Conservation (phyloP, 345 rosid genomes). For the Euphorbia pulcherrima region DNA sequence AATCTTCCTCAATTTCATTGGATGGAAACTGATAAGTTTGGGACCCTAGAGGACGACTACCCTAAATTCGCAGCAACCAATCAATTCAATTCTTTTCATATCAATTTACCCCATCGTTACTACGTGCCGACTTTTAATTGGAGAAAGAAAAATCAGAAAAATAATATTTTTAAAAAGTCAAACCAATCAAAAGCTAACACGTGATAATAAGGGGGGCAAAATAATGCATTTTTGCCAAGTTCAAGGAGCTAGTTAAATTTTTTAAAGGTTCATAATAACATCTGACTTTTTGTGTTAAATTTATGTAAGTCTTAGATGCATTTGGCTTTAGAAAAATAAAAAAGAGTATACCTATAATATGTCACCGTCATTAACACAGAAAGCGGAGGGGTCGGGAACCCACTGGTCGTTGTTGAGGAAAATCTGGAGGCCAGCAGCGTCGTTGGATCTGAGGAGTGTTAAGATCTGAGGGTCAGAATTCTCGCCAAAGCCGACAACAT, state of each 20-base stretch:
- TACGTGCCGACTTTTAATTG: no score
- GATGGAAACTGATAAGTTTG: constrained; percentile 8
- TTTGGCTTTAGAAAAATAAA: neutral
- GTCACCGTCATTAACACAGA: constrained; percentile 85
- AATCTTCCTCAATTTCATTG: neutral
- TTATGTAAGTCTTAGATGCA: no score
- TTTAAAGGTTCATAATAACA: no score
- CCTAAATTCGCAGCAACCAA: constrained; percentile 13
- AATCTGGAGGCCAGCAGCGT: constrained; percentile 82
- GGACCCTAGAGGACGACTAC: neutral
- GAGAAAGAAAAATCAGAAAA: neutral
- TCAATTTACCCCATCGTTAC: neutral
- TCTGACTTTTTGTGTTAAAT: no score
- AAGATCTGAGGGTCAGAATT: constrained; percentile 99
- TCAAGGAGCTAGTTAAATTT: no score
- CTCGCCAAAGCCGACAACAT: constrained; percentile 73
- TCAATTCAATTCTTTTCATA: neutral
- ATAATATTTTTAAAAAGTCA: no score
- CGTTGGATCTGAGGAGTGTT: constrained; percentile 86
- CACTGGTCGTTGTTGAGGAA: constrained; percentile 53
- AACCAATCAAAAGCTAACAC: no score
- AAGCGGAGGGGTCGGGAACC: constrained; percentile 72
- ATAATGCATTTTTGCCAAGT: no score
- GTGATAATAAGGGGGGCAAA: no score
- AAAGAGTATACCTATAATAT: constrained; percentile 54